Percentiles rank a stretch among this genome's conserved stretches.
These are phyloP conservation scores for Nidula niveotomentosa DNA, from an alignment of 1,284 basidiomycete species.

Conservation along the genomic window DNA sequence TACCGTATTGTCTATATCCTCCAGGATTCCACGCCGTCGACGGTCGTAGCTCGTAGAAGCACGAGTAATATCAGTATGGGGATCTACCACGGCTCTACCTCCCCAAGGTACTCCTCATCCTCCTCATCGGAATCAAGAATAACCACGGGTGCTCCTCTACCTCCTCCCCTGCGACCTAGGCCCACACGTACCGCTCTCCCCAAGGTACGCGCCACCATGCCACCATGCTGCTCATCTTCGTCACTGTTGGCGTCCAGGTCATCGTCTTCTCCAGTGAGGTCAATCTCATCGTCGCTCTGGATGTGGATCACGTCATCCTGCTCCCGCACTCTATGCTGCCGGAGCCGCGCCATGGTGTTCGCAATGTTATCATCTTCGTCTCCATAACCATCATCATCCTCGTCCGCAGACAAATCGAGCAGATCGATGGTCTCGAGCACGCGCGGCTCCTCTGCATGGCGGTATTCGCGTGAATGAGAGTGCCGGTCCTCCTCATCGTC, in stretches of 20 bases:
- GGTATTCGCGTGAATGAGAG: neutral
- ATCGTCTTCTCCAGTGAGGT: neutral
- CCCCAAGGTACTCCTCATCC: too few relatives aligned
- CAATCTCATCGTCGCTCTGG: neutral
- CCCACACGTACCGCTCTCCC: too few relatives aligned
- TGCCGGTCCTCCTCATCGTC: neutral
- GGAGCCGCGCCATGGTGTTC: neutral
- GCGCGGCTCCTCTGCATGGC: neutral
- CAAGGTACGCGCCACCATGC: too few relatives aligned
- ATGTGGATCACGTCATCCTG: neutral
- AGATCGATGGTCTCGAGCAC: slow-evolving; percentile 6
- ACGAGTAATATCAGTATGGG: too few relatives aligned
- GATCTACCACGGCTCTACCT: too few relatives aligned
- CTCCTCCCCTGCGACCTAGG: too few relatives aligned
- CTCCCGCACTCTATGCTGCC: neutral
- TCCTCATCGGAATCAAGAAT: too few relatives aligned
- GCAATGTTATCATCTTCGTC: neutral
- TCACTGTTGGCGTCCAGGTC: neutral
- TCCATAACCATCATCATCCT: slow-evolving; percentile 17
- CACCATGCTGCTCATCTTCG: neutral
- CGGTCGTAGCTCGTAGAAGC: too few relatives aligned
- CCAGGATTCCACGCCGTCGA: too few relatives aligned
- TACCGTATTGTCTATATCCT: too few relatives aligned
- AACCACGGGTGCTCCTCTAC: too few relatives aligned
- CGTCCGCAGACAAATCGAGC: slow-evolving; percentile 14